Evolutionary conservation across 768 basidiomycete genomes (phyloP).

Genomic region (Boletus rex-veris): DNA sequence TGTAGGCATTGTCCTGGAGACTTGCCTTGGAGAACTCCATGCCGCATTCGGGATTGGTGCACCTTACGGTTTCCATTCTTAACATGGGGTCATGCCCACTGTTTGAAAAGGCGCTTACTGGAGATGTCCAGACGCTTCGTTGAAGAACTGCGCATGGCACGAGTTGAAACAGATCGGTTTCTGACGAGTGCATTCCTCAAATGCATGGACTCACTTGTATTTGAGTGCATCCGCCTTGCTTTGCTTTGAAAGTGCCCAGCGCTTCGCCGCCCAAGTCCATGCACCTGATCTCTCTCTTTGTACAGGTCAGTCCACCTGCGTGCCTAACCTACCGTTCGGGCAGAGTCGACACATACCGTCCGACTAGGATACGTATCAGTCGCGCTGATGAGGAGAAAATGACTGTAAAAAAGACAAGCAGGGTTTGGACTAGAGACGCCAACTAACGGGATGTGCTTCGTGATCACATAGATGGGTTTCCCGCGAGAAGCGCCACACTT

Average conservation of each 20-base stretch:
- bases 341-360: slow-evolving; percentile 26
- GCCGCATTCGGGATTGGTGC: slow-evolving; percentile 39
- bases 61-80: slow-evolving; percentile 19
- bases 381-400: slow-evolving; percentile 21
- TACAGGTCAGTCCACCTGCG: slow-evolving; percentile 8
- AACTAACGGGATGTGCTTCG: slow-evolving; percentile 41
- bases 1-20: slow-evolving; percentile 40
- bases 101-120: slow-evolving; percentile 28
- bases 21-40: slow-evolving; percentile 40
- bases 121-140: slow-evolving; percentile 35
- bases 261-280: slow-evolving; percentile 42
- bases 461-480: slow-evolving; percentile 42
- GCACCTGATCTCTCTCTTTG: slow-evolving; percentile 41
- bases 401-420: slow-evolving; percentile 17
- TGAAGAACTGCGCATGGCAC: slow-evolving; percentile 34
- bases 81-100: slow-evolving; percentile 1
- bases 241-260: slow-evolving; percentile 39
- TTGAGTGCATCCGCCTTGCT: slow-evolving; percentile 39
- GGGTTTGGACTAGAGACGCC: slow-evolving; percentile 2
- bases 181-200: neutral
- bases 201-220: slow-evolving; percentile 34
- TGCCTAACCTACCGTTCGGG: neutral
- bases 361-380: slow-evolving; percentile 31
- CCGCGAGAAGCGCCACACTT: slow-evolving; percentile 42
- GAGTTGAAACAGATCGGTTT: slow-evolving; percentile 3